Evolutionary conservation across 2,329 filamentous ascomycete genomes (phyloP).

Genomic region (Ambrosiella cleistominuta): DNA sequence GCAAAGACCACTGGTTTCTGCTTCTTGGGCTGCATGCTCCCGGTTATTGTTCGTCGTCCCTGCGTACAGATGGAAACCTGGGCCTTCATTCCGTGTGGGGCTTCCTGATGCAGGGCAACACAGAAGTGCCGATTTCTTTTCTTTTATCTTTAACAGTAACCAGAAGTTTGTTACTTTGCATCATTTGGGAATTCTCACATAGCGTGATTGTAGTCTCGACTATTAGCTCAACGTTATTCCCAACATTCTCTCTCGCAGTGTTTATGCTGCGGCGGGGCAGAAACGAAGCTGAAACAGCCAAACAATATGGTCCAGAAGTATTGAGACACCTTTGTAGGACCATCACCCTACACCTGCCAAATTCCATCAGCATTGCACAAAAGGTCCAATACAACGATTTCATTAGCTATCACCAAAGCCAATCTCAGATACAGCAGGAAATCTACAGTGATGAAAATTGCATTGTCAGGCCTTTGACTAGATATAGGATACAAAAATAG

Average conservation of each 20-base stretch:
- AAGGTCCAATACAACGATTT: neutral
- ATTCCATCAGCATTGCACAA: neutral
- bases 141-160: neutral
- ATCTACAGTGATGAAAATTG: neutral
- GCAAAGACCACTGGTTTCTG: neutral
- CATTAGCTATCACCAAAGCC: neutral
- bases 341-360: neutral
- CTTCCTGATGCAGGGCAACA: neutral
- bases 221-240: neutral
- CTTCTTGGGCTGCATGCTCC: neutral
- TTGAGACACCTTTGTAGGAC: neutral
- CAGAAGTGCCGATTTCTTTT: neutral
- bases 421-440: neutral
- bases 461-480: neutral
- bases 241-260: neutral
- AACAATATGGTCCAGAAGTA: neutral
- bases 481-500: neutral
- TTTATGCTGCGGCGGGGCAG: neutral
- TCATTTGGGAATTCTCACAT: too few relatives aligned
- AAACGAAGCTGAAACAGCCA: slow-evolving; percentile 2
- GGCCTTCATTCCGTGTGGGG: neutral
- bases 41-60: too few relatives aligned
- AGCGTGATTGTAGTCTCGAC: neutral
- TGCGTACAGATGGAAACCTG: too few relatives aligned
- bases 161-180: too few relatives aligned